Evolutionary conservation across 768 basidiomycete genomes (phyloP).

Genomic region (Cytidiella melzeri): DNA sequence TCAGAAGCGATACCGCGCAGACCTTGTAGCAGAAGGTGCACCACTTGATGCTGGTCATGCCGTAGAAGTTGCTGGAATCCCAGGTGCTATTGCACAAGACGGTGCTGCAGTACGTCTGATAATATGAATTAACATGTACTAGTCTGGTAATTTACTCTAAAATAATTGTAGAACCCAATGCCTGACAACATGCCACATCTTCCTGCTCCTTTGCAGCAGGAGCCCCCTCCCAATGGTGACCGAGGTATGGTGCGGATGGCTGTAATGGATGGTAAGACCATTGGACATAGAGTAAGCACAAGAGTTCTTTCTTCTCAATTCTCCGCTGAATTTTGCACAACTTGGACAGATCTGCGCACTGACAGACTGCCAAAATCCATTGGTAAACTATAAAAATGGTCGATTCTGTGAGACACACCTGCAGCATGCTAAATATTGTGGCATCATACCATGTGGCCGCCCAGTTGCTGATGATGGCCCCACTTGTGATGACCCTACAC

Average conservation of each 20-base stretch:
- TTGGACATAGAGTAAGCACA: constrained; percentile 4
- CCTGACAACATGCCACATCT: background rate
- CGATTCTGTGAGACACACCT: constrained; percentile 4
- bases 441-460: constrained; percentile 2
- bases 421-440: background rate
- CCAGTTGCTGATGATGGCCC: background rate
- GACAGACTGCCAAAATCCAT: background rate
- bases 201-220: background rate
- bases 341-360: constrained; percentile 2
- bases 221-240: background rate
- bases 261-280: constrained; percentile 3
- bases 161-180: background rate
- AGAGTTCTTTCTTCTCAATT: background rate
- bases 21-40: constrained; percentile 2
- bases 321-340: background rate
- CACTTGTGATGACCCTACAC: constrained; percentile 1
- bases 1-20: background rate
- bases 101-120: background rate
- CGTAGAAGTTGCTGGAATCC: background rate
- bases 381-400: constrained; percentile 4
- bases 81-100: background rate
- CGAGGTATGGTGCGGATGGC: constrained; percentile 5
- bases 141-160: background rate
- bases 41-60: background rate
- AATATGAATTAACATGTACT: no score